Evolutionary conservation across 495 filamentous ascomycete genomes (phyloP).

Genomic region (Hypoxylon intermedium): DNA sequence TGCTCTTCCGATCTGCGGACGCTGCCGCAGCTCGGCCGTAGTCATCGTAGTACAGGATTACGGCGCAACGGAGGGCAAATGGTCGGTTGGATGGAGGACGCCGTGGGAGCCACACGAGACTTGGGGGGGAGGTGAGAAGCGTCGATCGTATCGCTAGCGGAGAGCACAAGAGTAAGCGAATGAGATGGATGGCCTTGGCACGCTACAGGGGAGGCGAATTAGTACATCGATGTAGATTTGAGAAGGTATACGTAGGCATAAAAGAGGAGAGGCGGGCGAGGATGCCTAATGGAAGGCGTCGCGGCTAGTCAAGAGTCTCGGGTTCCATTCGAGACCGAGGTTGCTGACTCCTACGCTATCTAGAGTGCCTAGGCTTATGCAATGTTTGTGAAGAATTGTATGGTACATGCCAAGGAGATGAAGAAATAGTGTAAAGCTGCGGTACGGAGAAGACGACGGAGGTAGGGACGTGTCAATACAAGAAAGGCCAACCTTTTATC

Average conservation of each 20-base stretch:
- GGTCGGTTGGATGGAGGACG: background rate
- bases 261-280: slow-evolving; percentile 3
- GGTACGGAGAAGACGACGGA: too few species aligned
- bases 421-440: too few species aligned
- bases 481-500: slow-evolving; percentile 6
- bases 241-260: background rate
- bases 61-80: background rate
- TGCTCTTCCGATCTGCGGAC: too few species aligned
- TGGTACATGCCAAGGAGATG: background rate
- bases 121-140: background rate
- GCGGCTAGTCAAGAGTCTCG: slow-evolving; percentile 14
- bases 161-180: background rate
- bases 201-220: slow-evolving; percentile 9
- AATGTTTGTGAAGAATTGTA: too few species aligned
- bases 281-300: slow-evolving; percentile 8
- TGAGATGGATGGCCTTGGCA: background rate
- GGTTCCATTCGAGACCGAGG: slow-evolving; percentile 16
- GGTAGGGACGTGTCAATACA: too few species aligned
- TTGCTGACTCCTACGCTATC: background rate
- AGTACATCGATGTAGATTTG: background rate
- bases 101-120: background rate
- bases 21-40: slow-evolving; percentile 51
- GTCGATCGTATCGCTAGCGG: background rate
- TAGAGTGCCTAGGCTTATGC: background rate
- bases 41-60: slow-evolving; percentile 44